Evolutionary conservation across 2,329 filamentous ascomycete genomes (phyloP).

Genomic region (Moelleriella libera): DNA sequence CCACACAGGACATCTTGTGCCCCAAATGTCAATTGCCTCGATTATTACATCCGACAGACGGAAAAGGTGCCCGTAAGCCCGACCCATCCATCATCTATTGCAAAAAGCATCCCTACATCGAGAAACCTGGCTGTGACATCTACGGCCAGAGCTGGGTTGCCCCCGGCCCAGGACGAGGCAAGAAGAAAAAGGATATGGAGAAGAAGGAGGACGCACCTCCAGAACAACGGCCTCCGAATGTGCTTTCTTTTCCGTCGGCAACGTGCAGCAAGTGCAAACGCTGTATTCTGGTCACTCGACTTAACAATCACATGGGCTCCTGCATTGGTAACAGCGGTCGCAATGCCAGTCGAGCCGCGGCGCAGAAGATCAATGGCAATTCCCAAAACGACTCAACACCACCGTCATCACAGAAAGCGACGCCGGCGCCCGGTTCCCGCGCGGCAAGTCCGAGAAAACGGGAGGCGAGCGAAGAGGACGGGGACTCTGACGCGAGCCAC

Average conservation of each 20-base stretch:
- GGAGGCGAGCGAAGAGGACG: constrained; percentile 41
- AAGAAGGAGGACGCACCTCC: constrained; percentile 37
- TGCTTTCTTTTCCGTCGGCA: constrained; percentile 49
- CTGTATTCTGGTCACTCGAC: constrained; percentile 48
- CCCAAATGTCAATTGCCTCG: constrained; percentile 61
- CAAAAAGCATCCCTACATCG: constrained; percentile 65
- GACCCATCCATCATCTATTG: constrained; percentile 61
- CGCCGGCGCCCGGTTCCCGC: constrained; percentile 39
- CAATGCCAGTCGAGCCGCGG: constrained; percentile 46
- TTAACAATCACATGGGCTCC: constrained; percentile 56
- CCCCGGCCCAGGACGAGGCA: constrained; percentile 54
- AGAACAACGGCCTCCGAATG: constrained; percentile 44
- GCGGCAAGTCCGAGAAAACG: constrained; percentile 42
- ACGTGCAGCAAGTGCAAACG: constrained; percentile 56
- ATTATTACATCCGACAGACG: constrained; percentile 58
- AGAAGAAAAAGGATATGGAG: constrained; percentile 68
- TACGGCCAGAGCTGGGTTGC: constrained; percentile 72
- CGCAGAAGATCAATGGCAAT: constrained; percentile 46
- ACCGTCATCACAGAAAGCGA: constrained; percentile 48
- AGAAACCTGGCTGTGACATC: constrained; percentile 64
- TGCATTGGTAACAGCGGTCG: constrained; percentile 53
- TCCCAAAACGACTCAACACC: constrained; percentile 43
- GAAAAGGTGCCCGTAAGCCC: constrained; percentile 50
- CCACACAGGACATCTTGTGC: constrained; percentile 58
- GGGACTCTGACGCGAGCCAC: constrained; percentile 32